Evolutionary conservation across 768 basidiomycete species (phyloP), one percentile per base, ranked within the genome.

Genomic region (Wakefieldia striispora): DNA sequence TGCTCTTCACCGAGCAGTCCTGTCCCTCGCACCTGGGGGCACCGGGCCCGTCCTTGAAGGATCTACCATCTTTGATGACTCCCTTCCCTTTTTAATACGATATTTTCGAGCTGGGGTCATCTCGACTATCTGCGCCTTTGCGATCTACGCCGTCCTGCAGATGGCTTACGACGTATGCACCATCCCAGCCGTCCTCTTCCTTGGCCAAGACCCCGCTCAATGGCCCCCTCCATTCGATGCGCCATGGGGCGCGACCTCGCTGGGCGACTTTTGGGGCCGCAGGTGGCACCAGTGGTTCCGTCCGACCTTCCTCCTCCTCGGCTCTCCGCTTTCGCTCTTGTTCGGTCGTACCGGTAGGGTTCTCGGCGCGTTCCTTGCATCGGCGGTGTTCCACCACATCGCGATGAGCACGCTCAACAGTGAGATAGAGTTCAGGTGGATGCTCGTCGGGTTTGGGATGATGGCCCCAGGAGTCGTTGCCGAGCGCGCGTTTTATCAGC

Each of bases 311-410:
- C 27, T 54, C 9, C 43, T 68, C 23, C 70, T 68, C 13, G 59
- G 53, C 6, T 37, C 38, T 7, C 66, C 70, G 14, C 26, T 63
- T n/a, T 59, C 59, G 16, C 51, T 63, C 35, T 42, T 81, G 9
- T 59, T 77, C 21, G 82, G 84, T 4, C 73, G 75, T 10, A 47
- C 61, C 2, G 81, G 78, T 3, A 70, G 67, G 5, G 65, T 84
- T 9, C 38, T 84, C 2, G 82, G 81, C 8, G 75, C 74, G 5
- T 87, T 86, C 61, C 47, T 78, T 9, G 60, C 75, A 6, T 86
- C 84, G 1, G 83, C 72, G 5, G 40, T 82, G 1, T 59, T 83
- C 11, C 86, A 88, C 53, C 70, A 79, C 50, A 38, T 75, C 12
- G 77, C 75, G 13, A 39, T 79, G 36, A 80, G 77, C 77, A 74